phyloP scores from a whole-genome alignment of 176 grass and related monocot genomes.

The Avena atlantica region DNA sequence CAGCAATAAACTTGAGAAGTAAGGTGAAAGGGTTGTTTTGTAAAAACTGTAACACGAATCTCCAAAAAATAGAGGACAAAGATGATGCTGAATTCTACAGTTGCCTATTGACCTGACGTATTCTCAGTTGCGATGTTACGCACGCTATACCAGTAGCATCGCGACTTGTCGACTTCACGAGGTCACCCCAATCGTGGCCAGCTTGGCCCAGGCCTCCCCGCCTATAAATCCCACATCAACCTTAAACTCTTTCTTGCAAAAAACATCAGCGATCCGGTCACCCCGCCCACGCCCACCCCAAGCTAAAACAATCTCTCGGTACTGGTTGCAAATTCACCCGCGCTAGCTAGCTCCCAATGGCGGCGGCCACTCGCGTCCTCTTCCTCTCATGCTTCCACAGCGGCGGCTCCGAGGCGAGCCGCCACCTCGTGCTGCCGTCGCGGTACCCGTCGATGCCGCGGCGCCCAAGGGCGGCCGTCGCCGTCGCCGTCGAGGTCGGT shows the following conservation, averaged over 20 bases:
- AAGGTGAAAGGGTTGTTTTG: no score
- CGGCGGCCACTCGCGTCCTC: constrained; percentile 31
- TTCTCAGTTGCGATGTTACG: neutral
- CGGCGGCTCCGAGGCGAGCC: constrained; percentile 45
- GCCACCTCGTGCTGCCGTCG: constrained; percentile 56
- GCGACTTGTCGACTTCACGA: neutral
- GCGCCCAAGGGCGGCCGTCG: constrained; percentile 36
- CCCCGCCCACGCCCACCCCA: neutral
- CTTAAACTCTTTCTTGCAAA: neutral
- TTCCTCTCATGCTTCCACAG: constrained; percentile 61
- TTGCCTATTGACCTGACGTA: neutral
- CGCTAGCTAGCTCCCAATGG: constrained; percentile 24
- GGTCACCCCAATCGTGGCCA: neutral
- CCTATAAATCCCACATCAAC: neutral
- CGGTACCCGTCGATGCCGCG: constrained; percentile 85
- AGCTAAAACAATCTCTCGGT: neutral
- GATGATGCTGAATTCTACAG: neutral
- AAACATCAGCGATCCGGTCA: neutral
- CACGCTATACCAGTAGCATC: neutral
- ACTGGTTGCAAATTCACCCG: neutral
- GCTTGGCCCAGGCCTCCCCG: neutral
- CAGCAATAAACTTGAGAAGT: no score
- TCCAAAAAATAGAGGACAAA: no score
- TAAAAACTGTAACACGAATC: no score
- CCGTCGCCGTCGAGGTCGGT: constrained; percentile 6